Conservation (phyloP, 495 filamentous ascomycete species). For the Cercophora newfieldiana region DNA sequence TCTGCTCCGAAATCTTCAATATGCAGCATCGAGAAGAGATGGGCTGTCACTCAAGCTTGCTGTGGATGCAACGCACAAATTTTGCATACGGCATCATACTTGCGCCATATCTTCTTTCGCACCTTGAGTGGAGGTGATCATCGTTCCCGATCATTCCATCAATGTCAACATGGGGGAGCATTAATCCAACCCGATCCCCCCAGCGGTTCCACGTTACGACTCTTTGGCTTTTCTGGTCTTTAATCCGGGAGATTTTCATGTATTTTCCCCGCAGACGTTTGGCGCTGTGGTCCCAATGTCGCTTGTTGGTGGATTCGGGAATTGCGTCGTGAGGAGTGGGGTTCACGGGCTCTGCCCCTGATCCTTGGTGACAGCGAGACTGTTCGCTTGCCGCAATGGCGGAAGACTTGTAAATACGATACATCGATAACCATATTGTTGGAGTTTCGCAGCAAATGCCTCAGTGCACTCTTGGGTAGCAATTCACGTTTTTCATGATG, state of each 20-base stretch:
- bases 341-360: neutral
- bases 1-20: neutral
- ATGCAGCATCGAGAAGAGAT: neutral
- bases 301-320: neutral
- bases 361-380: neutral
- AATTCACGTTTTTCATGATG: neutral
- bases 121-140: neutral
- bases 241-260: neutral
- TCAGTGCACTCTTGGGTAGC: neutral
- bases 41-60: neutral
- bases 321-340: neutral
- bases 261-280: neutral
- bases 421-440: neutral
- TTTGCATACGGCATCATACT: conserved; percentile 14
- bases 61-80: neutral
- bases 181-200: too few species aligned
- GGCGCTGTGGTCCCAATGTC: neutral
- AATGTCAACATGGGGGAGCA: neutral
- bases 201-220: neutral
- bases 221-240: neutral
- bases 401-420: neutral
- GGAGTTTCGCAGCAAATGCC: neutral
- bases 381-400: neutral
- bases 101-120: neutral
- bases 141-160: neutral